Base-by-base conservation (phyloP, 2,329 filamentous ascomycete genomes). In the Trichoderma sp. region DNA sequence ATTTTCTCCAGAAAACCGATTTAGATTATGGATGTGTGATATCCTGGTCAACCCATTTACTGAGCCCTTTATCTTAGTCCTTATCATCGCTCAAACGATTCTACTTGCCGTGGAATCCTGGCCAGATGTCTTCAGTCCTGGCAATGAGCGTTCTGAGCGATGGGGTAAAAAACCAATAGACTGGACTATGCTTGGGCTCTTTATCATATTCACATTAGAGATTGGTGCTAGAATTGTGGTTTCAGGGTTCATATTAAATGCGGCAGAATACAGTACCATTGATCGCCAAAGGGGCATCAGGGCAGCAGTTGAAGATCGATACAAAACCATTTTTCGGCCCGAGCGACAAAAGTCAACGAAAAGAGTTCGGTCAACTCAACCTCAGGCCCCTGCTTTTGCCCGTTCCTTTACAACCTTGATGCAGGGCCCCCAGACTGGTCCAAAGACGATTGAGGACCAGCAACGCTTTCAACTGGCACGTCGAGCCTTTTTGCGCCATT, bases 161-260 rank as follows among this genome's bases (percentile, higher is more conserved):
- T 98, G 94, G 93, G 94, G 94, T 4, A 85, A 86, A 31, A 87
- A 87, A 11, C 87, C 87, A 80, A 93, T 95, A 77, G 95, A 98
- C 83, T 97, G 92, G 88, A 91, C 93, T 29, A 90, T 98, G 75
- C 88, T 98, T 62, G 91, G 84, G 2, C 90, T 99, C 6, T 99
- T 99, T 83, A 87, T 93, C 75, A 90, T 99, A 67, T 99, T 98
- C 82, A 98, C 95, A 0, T 81, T 97, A 27, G 97, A 99, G 83
- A 89, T 97, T 45, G 86, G 93, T 74, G 91, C 94, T 76, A 93
- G 95, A 74, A 92, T 95, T 59, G 93, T 99, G 76, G 97, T 99
- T 0, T 99, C 97, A 0, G 97, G 97, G 0, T 93, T 99, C 79
- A 88, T 99, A 38, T 87, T 97, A 78, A 99, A 99, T 81, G 94